phyloP scores from a whole-genome alignment of 2,329 filamentous ascomycete genomes.

The Dissoconium aciculare region DNA sequence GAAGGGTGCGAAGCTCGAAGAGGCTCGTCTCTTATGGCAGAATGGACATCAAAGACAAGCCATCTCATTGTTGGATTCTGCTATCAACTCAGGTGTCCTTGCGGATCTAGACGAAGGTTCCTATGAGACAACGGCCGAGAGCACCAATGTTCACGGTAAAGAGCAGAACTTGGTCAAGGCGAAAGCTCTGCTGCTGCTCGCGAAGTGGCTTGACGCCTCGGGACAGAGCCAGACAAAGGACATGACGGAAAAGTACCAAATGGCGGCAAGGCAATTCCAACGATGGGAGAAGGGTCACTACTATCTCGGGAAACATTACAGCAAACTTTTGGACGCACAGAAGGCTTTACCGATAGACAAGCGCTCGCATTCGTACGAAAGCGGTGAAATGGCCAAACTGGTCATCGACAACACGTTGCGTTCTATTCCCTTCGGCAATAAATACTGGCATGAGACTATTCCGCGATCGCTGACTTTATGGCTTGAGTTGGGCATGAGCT shows the following conservation, averaged over 20 bases:
- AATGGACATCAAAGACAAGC: conserved; percentile 89
- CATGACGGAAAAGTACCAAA: conserved; percentile 67
- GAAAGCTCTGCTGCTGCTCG: conserved; percentile 71
- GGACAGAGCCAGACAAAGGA: conserved; percentile 78
- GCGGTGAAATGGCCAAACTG: conserved; percentile 70
- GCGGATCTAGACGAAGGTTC: conserved; percentile 17
- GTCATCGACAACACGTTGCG: conserved; percentile 89
- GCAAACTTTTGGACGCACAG: conserved; percentile 85
- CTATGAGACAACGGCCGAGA: conserved; percentile 4
- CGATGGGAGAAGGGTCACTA: conserved; percentile 97
- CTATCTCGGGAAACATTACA: conserved; percentile 92
- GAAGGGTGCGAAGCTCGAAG: conserved; percentile 80
- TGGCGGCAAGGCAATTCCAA: conserved; percentile 52
- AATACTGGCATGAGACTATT: conserved; percentile 89
- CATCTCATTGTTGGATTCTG: conserved; percentile 76
- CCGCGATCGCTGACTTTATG: conserved; percentile 86
- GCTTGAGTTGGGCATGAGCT: conserved; percentile 72
- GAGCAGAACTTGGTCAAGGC: conserved; percentile 50
- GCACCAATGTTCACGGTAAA: conserved; percentile 16
- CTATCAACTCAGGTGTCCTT: conserved; percentile 70
- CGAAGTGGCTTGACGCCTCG: conserved; percentile 93
- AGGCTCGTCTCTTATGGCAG: conserved; percentile 82
- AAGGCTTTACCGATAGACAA: conserved; percentile 60
- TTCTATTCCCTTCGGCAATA: conserved; percentile 75
- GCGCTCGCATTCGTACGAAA: conserved; percentile 44